phyloP scores from a whole-genome alignment of 345 rosid genomes.

The Hibiscus syriacus region DNA sequence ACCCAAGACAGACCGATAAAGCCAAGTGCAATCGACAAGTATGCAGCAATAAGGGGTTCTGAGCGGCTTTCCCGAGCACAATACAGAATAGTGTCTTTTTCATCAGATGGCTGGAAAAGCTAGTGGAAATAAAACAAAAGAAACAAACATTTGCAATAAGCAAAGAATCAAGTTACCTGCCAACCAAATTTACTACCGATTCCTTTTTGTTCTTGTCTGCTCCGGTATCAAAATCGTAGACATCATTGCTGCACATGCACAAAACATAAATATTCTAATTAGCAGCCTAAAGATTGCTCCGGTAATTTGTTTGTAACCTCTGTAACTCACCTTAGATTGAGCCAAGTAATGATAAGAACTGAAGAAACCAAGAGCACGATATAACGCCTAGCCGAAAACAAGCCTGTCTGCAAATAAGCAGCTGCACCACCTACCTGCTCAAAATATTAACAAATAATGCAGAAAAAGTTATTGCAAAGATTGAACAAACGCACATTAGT shows the following conservation, averaged over 20 bases:
- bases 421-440: constrained; percentile 76
- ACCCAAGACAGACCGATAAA: constrained; percentile 57
- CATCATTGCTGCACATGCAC: constrained; percentile 74
- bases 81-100: neutral
- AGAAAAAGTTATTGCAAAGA: no score
- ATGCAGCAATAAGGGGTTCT: constrained; percentile 57
- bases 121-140: neutral
- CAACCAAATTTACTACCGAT: constrained; percentile 72
- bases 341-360: constrained; percentile 69
- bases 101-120: neutral
- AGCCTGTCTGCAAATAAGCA: constrained; percentile 70
- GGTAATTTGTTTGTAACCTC: neutral
- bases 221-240: constrained; percentile 90
- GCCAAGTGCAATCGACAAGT: constrained; percentile 40
- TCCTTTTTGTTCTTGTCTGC: constrained; percentile 89
- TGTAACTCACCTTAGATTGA: constrained; percentile 64
- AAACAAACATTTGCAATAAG: neutral
- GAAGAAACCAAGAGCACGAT: constrained; percentile 63
- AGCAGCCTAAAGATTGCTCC: neutral
- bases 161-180: constrained; percentile 48
- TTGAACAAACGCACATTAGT: neutral
- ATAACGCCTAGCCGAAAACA: constrained; percentile 45
- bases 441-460: no score
- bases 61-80: constrained; percentile 45
- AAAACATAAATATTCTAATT: constrained; percentile 16